Percentiles rank a stretch among this genome's conserved stretches.
phyloP scores from a whole-genome alignment of 768 basidiomycete species.

The Lactifluus hygrophoroides region DNA sequence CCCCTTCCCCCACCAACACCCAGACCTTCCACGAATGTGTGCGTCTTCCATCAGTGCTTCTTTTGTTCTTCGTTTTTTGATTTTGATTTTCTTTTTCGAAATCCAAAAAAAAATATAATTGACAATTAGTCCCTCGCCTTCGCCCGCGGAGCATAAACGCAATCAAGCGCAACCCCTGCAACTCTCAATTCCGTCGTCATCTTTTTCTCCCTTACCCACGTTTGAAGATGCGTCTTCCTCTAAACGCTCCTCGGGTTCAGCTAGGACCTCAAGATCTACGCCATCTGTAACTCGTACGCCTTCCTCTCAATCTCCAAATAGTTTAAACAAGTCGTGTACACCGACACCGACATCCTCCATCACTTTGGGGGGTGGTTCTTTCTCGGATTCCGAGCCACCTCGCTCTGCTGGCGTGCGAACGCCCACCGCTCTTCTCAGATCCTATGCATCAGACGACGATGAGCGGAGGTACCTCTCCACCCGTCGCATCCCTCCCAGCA shows the following conservation, averaged over 20 bases:
- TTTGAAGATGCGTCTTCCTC: slow-evolving; percentile 14
- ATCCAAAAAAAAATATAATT: too few species aligned
- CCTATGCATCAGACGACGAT: slow-evolving; percentile 17
- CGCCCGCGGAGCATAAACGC: not conserved
- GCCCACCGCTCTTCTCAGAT: slow-evolving; percentile 3
- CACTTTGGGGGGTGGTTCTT: slow-evolving; percentile 9
- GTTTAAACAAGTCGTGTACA: slow-evolving; percentile 11
- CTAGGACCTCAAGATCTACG: slow-evolving; percentile 6
- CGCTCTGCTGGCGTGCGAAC: not conserved
- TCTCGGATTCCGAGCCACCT: slow-evolving; percentile 15
- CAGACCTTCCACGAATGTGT: slow-evolving; percentile 3
- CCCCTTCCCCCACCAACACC: not conserved
- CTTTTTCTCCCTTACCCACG: not conserved
- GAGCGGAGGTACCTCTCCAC: slow-evolving; percentile 11
- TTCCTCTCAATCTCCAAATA: not conserved
- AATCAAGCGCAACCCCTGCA: not conserved
- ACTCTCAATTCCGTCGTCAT: slow-evolving; percentile 4
- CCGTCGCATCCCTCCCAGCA: slow-evolving; percentile 13
- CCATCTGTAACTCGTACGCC: slow-evolving; percentile 4
- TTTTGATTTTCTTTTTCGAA: not conserved
- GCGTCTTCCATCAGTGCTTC: not conserved
- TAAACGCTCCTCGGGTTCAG: slow-evolving; percentile 11
- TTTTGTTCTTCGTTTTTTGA: not conserved
- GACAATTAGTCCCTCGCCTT: not conserved
- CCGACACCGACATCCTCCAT: slow-evolving; percentile 12